phyloP scores from a whole-genome alignment of 805 yeast species.

The Saccharomycopsis amapae region DNA sequence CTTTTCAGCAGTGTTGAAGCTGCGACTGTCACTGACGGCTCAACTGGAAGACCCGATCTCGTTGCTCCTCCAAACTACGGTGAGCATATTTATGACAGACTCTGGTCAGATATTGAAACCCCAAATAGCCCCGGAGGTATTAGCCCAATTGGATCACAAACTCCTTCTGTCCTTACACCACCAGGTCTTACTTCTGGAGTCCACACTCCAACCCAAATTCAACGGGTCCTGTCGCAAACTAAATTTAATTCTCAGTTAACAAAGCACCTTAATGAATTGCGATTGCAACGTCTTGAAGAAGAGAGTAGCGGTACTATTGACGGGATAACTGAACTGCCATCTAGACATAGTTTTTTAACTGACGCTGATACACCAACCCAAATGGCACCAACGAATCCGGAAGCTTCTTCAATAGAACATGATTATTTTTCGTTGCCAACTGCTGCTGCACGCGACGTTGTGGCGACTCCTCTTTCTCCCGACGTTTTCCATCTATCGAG shows the following conservation, averaged over 20 bases:
- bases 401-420: not conserved
- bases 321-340: constrained; percentile 19
- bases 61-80: constrained; percentile 86
- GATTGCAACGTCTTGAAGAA: constrained; percentile 38
- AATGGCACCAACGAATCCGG: not conserved
- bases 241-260: constrained; percentile 30
- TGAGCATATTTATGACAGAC: constrained; percentile 69
- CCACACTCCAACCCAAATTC: constrained; percentile 5
- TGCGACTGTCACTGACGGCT: constrained; percentile 22
- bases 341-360: no score
- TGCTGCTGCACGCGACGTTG: constrained; percentile 16
- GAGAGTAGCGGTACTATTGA: constrained; percentile 25
- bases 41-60: constrained; percentile 35
- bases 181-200: constrained; percentile 15
- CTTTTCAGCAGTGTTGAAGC: constrained; percentile 28
- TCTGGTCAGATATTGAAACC: constrained; percentile 55
- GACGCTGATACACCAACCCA: not conserved
- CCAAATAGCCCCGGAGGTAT: constrained; percentile 38
- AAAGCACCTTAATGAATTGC: constrained; percentile 46
- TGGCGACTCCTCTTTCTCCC: constrained; percentile 46
- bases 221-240: constrained; percentile 2
- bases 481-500: constrained; percentile 52
- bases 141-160: constrained; percentile 21
- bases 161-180: constrained; percentile 27
- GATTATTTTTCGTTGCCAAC: constrained; percentile 33